phyloP scores from a whole-genome alignment of 495 filamentous ascomycete species.

The Trichoderma virens region DNA sequence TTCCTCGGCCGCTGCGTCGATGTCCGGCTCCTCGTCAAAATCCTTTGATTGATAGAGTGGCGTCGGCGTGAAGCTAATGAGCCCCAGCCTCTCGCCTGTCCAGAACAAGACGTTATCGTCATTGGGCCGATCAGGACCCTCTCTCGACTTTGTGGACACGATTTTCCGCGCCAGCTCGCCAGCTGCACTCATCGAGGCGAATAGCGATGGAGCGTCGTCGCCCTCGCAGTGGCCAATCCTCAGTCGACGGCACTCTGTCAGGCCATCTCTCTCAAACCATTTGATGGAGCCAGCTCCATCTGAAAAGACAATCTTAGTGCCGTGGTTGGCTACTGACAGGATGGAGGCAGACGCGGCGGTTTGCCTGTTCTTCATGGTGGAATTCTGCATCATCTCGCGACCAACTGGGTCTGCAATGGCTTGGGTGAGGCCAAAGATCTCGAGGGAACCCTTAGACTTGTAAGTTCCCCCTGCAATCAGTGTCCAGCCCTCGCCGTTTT shows the following conservation, averaged over 20 bases:
- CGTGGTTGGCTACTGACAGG: conserved; percentile 77
- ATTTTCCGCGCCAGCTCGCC: conserved; percentile 67
- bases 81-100: conserved; percentile 73
- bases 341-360: conserved; percentile 74
- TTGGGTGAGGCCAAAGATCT: conserved; percentile 64
- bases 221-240: conserved; percentile 53
- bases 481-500: conserved; percentile 43
- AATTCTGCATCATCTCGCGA: conserved; percentile 30
- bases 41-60: conserved; percentile 38
- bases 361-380: conserved; percentile 65
- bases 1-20: conserved; percentile 22
- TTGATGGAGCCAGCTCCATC: conserved; percentile 80
- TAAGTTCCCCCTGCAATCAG: conserved; percentile 90
- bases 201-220: conserved; percentile 27
- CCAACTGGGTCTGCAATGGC: conserved; percentile 15
- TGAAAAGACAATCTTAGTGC: conserved; percentile 73
- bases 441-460: conserved; percentile 82
- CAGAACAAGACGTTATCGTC: conserved; percentile 66
- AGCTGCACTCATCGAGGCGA: conserved; percentile 41
- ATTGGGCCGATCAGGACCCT: conserved; percentile 28
- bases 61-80: conserved; percentile 53
- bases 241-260: conserved; percentile 67
- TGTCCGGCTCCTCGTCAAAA: conserved; percentile 41
- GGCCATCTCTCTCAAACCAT: conserved; percentile 87
- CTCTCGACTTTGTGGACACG: conserved; percentile 48